Conservation (phyloP, 768 basidiomycete species). For the Boletales sp. region DNA sequence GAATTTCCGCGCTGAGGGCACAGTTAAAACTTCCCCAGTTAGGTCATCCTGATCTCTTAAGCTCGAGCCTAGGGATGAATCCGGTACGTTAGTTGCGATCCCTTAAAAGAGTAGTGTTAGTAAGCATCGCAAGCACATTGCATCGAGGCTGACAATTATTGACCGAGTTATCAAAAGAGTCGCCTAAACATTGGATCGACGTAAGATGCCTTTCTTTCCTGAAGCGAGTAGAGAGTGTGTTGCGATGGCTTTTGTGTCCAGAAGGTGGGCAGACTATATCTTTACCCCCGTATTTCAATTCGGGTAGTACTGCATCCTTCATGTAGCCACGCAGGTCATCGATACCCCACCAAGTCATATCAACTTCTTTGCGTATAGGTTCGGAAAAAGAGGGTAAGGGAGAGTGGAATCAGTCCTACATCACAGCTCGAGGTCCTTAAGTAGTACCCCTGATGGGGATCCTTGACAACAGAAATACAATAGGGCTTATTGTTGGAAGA, state of each 20-base stretch:
- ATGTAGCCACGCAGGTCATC: constrained; percentile 34
- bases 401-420: not conserved
- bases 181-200: constrained; percentile 24
- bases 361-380: not conserved
- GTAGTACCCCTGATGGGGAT: constrained; percentile 1
- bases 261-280: constrained; percentile 17
- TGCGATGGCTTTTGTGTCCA: constrained; percentile 35
- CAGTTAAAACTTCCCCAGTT: constrained; percentile 28
- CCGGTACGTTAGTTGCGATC: constrained; percentile 26
- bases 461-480: constrained; percentile 21
- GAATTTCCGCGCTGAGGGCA: constrained; percentile 31
- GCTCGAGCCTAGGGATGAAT: constrained; percentile 22
- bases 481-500: constrained; percentile 17
- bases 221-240: constrained; percentile 31
- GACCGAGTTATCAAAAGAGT: constrained; percentile 27
- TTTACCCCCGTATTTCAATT: constrained; percentile 26
- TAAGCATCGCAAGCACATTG: not conserved
- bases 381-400: not conserved
- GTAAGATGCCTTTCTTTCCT: constrained; percentile 30
- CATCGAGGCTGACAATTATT: constrained; percentile 25
- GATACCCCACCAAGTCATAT: constrained; percentile 28
- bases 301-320: constrained; percentile 31
- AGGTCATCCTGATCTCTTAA: constrained; percentile 23
- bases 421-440: constrained; percentile 13
- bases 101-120: constrained; percentile 17